Evolutionary conservation across 2,329 filamentous ascomycete species (phyloP), one percentile per base, ranked within the genome.

Genomic region (Podosphaera xanthii): DNA sequence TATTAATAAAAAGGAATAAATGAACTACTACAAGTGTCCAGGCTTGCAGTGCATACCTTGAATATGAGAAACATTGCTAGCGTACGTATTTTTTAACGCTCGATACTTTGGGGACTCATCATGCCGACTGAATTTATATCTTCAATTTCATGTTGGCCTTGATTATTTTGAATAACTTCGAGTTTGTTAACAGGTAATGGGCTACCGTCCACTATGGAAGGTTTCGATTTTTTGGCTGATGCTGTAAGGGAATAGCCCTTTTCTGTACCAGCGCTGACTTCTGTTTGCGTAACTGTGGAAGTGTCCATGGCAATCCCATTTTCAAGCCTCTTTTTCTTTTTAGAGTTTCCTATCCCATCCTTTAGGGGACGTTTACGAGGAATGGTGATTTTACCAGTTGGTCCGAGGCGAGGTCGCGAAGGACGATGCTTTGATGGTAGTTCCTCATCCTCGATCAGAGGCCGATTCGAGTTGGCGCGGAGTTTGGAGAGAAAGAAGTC

Each of bases 401-500:
- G 76, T 38, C 79, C 75, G n/a, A 81, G 79, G n/a, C 79, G 76
- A 33, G 73, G 87, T 72, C 65, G 60, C 74, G 84, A 74, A 52
- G 81, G 70, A 58, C 78, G 72, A 72, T 98, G 92, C 72, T 98
- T 98, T 59, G 84, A 80, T 14, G 94, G 92, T 33, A 98, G 75
- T 65, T 98, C 91, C 68, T 97, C 87, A 72, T 98, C 92, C 73
- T 98, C 92, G 58, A 94, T 75, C 64, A 98, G 77, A 50, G 88
- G 82, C 69, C 89, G 80, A 67, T 91, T 83, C 69, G 80, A 80
- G 70, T 90, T 92, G 59, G 87, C 84, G 66, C 88, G 86, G 60
- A 98, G 75, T 71, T 94, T 95, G 65, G 82, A 82, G 61, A 88
- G 81, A 75, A 97, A 95, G 77, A 94, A 98, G 67, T 87, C 85